phyloP scores from a whole-genome alignment of 1,284 basidiomycete genomes.

The Malassezia caprae region DNA sequence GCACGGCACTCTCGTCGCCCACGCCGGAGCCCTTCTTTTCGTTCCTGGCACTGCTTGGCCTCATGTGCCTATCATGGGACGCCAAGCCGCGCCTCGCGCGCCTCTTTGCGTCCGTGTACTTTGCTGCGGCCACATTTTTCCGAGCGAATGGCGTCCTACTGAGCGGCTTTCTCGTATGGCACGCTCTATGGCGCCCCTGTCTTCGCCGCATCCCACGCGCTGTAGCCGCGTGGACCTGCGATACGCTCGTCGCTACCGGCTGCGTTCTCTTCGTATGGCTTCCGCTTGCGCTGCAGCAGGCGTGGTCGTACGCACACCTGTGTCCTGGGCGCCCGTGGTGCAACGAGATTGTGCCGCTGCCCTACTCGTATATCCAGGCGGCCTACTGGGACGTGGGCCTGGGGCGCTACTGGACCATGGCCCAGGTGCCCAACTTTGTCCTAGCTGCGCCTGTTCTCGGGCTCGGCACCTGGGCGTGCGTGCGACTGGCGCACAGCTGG shows the following conservation, averaged over 20 bases:
- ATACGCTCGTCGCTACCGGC: neutral
- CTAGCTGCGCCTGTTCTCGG: conserved; percentile 63
- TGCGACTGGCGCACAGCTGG: neutral
- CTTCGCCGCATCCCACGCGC: neutral
- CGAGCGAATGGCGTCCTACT: conserved; percentile 74
- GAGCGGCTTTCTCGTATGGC: conserved; percentile 55
- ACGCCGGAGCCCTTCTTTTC: conserved; percentile 82
- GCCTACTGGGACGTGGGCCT: conserved; percentile 82
- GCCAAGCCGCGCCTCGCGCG: conserved; percentile 25
- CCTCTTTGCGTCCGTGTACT: conserved; percentile 58
- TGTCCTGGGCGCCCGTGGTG: conserved; percentile 57
- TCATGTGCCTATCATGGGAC: neutral
- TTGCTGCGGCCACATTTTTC: conserved; percentile 61
- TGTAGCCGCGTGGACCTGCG: neutral
- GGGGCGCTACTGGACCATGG: conserved; percentile 70
- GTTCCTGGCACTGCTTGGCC: conserved; percentile 63
- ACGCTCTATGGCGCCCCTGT: neutral
- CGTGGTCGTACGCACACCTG: conserved; percentile 58
- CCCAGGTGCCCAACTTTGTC: conserved; percentile 78
- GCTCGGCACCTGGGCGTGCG: neutral
- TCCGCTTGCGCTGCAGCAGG: conserved; percentile 66
- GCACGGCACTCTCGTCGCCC: conserved; percentile 57
- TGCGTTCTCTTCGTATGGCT: conserved; percentile 42
- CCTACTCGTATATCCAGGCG: conserved; percentile 73
- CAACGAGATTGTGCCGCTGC: conserved; percentile 59